Evolutionary conservation across 1,139 yeast species (phyloP).

Genomic region (Meyerozyma athensensis): DNA sequence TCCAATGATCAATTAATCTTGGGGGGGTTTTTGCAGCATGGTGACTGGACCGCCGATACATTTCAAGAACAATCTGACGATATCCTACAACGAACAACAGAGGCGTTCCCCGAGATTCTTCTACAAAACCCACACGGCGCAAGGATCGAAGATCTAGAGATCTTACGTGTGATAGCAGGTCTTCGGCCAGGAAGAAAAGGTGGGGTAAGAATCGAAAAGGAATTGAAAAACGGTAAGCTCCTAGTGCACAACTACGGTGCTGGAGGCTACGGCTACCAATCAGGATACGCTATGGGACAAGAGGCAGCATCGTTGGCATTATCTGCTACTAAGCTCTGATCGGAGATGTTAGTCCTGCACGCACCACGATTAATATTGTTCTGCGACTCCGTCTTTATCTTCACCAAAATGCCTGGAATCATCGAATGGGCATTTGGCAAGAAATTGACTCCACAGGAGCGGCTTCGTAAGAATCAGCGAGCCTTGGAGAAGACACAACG

Average conservation of each 20-base stretch:
- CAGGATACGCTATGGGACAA: slow-evolving; percentile 17
- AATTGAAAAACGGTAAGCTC: slow-evolving; percentile 8
- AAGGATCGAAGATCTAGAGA: slow-evolving; percentile 11
- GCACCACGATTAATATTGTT: no score
- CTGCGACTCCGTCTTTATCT: not conserved
- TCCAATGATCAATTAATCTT: slow-evolving; percentile 15
- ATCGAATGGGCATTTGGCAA: slow-evolving; percentile 97
- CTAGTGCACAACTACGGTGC: slow-evolving; percentile 18
- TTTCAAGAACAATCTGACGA: slow-evolving; percentile 11
- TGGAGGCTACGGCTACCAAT: slow-evolving; percentile 18
- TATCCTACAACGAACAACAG: slow-evolving; percentile 12
- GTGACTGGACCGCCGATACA: slow-evolving; percentile 13
- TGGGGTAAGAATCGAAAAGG: slow-evolving; percentile 15
- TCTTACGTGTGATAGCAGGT: slow-evolving; percentile 14
- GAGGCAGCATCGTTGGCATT: slow-evolving; percentile 7
- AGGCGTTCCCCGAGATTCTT: slow-evolving; percentile 12
- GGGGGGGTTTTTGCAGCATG: slow-evolving; percentile 15
- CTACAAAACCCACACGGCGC: slow-evolving; percentile 12
- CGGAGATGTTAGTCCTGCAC: not conserved
- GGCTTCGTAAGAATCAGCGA: slow-evolving; percentile 90
- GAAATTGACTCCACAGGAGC: slow-evolving; percentile 89
- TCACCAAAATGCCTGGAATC: slow-evolving; percentile 41
- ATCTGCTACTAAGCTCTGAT: not conserved
- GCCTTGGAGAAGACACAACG: slow-evolving; percentile 92
- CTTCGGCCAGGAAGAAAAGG: slow-evolving; percentile 16